Evolutionary conservation across 2,329 filamentous ascomycete genomes (phyloP), one percentile per base, ranked within the genome.

Genomic region (Fulvia fulva): DNA sequence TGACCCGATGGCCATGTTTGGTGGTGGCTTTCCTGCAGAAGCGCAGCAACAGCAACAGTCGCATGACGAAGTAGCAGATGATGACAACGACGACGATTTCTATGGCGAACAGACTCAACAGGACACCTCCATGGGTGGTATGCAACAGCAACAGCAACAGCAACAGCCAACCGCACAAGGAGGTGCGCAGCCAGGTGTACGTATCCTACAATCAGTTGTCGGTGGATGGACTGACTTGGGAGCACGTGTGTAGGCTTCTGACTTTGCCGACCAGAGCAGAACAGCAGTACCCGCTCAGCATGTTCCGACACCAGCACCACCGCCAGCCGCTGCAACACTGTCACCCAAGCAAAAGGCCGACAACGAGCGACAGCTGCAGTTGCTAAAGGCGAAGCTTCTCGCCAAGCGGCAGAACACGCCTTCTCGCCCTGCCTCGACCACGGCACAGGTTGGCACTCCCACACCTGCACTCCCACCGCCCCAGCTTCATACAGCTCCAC

Each of bases 321-420:
- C 32, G 46, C 44, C 19, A 22, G 14, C 28, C 51, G 30, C 37
- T n/a, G 37, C 16, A 19, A 41, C 34, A 21, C 52, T 51, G 32
- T 49, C 53, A 5, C 52, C 45, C 21, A 19, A 54, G 32, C 25
- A 63, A 46, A 67, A 63, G 47, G 59, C 59, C 14, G 63, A 67
- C 56, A 68, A 70, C 47, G 65, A 70, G 55, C 56, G 51, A 23
- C 57, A 60, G 41, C 59, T 64, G 9, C 63, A 69, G 21, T 74
- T 78, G 56, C 73, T 76, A 34, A 59, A 67, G 9, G 67, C 65
- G 26, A 68, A 67, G 51, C 55, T 71, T 43, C 46, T 70, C 14
- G 66, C 65, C 45, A 55, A 65, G 52, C 61, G 64, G 5, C 61
- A 65, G 44, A 65, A 67, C 37, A 53, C 61, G 25, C 55, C 58